Conservation (phyloP, 2,329 filamentous ascomycete species). For the Fusarium subtropicale region DNA sequence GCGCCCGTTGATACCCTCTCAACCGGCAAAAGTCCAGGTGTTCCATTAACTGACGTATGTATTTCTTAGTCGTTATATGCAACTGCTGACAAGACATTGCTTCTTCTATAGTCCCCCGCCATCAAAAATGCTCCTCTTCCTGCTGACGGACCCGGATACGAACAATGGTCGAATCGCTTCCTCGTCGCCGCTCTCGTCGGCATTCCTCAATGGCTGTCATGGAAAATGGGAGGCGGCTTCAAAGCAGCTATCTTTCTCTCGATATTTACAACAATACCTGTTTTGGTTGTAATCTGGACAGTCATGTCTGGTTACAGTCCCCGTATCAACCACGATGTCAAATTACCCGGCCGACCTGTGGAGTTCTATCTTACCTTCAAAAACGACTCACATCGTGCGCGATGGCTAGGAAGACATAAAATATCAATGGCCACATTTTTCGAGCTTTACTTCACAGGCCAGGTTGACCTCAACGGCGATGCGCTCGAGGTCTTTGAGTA, state of each 20-base stretch:
- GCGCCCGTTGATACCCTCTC: constrained; percentile 30
- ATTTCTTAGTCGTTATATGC: rapidly evolving
- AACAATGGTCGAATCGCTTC: constrained; percentile 84
- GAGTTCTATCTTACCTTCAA: constrained; percentile 90
- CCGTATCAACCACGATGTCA: constrained; percentile 89
- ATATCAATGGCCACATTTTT: constrained; percentile 91
- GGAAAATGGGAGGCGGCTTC: constrained; percentile 84
- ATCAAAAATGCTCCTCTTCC: constrained; percentile 94
- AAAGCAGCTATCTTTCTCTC: constrained; percentile 87
- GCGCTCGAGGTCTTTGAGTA: constrained; percentile 87
- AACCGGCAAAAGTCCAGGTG: constrained; percentile 34
- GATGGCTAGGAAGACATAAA: constrained; percentile 79
- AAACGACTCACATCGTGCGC: constrained; percentile 62
- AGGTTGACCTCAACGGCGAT: constrained; percentile 93
- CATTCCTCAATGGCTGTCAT: constrained; percentile 81
- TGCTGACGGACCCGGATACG: constrained; percentile 82
- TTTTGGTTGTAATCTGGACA: constrained; percentile 84
- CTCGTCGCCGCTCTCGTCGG: constrained; percentile 75
- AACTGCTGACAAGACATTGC: not conserved
- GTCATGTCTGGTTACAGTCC: constrained; percentile 81
- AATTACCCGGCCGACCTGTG: constrained; percentile 82
- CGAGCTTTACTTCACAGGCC: constrained; percentile 92
- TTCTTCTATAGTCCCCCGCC: constrained; percentile 74
- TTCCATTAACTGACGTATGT: constrained; percentile 35
- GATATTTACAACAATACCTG: constrained; percentile 78